A percentile compares a stretch with the other conserved stretches of the same genome.
Evolutionary conservation across 768 basidiomycete species (phyloP).

Genomic region (Phaffia australis): DNA sequence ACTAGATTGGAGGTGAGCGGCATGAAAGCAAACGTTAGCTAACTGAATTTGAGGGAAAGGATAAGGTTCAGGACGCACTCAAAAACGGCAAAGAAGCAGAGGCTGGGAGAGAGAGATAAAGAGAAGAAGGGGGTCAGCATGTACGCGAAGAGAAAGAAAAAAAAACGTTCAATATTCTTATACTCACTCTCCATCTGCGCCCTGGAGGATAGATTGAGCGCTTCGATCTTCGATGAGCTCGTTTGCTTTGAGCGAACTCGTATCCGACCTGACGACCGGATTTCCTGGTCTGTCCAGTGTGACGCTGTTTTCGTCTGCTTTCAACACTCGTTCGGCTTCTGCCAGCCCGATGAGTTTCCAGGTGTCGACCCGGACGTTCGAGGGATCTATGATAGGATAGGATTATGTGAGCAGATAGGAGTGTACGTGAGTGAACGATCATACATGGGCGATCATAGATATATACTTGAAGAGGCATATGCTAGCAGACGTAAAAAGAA

Average conservation of each 20-base stretch:
- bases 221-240: slow-evolving; percentile 85
- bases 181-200: slow-evolving; percentile 24
- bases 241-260: slow-evolving; percentile 71
- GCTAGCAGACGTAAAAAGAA: too few species aligned
- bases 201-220: slow-evolving; percentile 53
- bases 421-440: too few species aligned
- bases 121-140: slow-evolving; percentile 35
- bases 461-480: too few species aligned
- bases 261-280: slow-evolving; percentile 45
- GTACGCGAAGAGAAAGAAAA: neutral
- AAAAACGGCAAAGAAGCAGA: slow-evolving; percentile 64
- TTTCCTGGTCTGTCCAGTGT: neutral
- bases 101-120: slow-evolving; percentile 53
- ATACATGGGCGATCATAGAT: too few species aligned
- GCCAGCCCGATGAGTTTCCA: slow-evolving; percentile 9
- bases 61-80: slow-evolving; percentile 28
- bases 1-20: slow-evolving; percentile 39
- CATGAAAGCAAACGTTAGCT: slow-evolving; percentile 22
- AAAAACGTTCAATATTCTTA: neutral
- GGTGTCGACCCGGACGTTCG: slow-evolving; percentile 12
- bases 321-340: slow-evolving; percentile 12
- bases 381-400: neutral
- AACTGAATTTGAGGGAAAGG: slow-evolving; percentile 8
- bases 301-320: neutral
- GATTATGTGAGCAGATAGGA: too few species aligned